A percentile compares a stretch with the other conserved stretches of the same genome.
Conservation (phyloP, 345 rosid species). For the Arabidopsis suecica region DNA sequence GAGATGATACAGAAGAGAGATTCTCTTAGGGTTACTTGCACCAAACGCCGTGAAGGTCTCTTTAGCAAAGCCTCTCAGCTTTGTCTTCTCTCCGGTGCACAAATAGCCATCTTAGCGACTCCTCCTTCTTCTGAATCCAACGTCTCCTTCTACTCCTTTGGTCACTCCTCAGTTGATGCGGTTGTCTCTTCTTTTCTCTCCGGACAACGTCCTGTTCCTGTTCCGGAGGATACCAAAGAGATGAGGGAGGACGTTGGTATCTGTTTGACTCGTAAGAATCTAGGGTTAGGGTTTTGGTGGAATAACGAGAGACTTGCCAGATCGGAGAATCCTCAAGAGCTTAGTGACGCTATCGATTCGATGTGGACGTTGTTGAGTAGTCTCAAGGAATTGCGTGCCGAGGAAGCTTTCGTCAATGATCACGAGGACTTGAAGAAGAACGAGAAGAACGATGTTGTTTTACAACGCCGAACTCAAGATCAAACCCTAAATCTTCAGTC, state of each 20-base stretch:
- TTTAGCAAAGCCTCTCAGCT: constrained; percentile 1
- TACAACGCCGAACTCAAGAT: not conserved
- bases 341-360: not conserved
- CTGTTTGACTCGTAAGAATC: not conserved
- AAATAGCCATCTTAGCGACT: too few species aligned
- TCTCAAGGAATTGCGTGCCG: not conserved
- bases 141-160: too few species aligned
- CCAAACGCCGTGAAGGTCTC: constrained; percentile 18
- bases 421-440: not conserved
- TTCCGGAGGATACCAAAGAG: not conserved
- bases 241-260: not conserved
- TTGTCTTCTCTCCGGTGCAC: too few species aligned
- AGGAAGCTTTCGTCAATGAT: not conserved
- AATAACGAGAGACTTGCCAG: not conserved
- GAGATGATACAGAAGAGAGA: not conserved
- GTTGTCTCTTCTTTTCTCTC: not conserved
- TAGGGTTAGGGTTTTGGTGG: constrained; percentile 31
- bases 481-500: constrained; percentile 11
- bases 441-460: not conserved
- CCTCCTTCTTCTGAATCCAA: too few species aligned
- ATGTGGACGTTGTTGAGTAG: not conserved
- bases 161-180: too few species aligned
- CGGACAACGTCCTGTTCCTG: not conserved
- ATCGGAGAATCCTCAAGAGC: not conserved
- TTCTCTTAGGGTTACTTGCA: not conserved